Base-by-base conservation (phyloP, 495 filamentous ascomycete genomes). In the Clohesyomyces aquaticus region DNA sequence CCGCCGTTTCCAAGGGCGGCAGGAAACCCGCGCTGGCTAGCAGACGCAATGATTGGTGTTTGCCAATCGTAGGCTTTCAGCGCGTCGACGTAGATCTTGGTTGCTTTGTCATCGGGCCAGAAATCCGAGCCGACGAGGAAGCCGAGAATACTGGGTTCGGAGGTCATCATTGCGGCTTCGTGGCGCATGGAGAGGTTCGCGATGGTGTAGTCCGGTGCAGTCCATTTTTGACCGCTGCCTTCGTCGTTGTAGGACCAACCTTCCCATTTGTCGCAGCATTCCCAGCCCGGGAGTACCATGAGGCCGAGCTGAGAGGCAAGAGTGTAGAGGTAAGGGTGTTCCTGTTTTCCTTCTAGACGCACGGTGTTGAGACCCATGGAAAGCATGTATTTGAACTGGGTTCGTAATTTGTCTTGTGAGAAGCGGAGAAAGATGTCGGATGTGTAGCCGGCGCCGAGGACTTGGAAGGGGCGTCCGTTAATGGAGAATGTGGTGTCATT, bases 201-300 rank as follows among this genome's bases (percentile, higher is more conserved):
- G 18, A 77, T 80, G 1, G 48, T 52, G 67, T 88, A 87, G 65
- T 88, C 86, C 0, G 68, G 58, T 0, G 78, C 76, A 0, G 54
- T 73, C 83, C 84, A 88, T 49, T 77, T 72, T 4, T 72, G 71
- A 0, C 78, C 78, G 1, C 76, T 62, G 10, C 80, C 69, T 32
- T 87, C 81, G 9, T 81, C 70, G 66, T 87, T 87, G 58, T 85
- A 87, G 56, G 77, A 71, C 85, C 85, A 88, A 0, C 77, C 83
- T 61, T 88, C 85, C 86, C 85, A 87, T 67, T 87, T 88, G 56
- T 87, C 82, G 61, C 86, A 88, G 66, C 86, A 88, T 55, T 88
- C 85, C 85, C 85, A 88, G 0, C 86, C 86, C 0, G 83, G 70
- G 47, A 88, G 69, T 4, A 88, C 69, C 84, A 88, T 86, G 9